Conservation (phyloP, 305 asterid genomes). For the Fraxinus angustifolia region DNA sequence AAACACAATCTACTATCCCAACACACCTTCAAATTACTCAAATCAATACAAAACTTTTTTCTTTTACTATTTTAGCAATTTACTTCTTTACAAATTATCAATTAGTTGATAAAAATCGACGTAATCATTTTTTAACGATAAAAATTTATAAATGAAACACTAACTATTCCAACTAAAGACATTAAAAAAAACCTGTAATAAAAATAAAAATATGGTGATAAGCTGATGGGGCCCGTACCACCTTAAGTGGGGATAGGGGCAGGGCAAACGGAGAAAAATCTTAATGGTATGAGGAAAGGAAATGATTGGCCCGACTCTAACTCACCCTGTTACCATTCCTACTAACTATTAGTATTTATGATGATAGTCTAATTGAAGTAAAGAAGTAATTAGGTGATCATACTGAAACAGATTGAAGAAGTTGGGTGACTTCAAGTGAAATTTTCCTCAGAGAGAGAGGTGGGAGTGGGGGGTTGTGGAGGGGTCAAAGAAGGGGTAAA, state of each 20-base stretch:
- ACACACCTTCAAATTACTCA: neutral
- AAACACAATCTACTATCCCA: neutral
- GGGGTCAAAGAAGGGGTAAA: slow-evolving; percentile 47
- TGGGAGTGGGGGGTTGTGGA: neutral
- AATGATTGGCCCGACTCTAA: neutral
- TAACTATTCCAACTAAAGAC: neutral
- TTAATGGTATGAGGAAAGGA: neutral
- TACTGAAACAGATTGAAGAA: neutral
- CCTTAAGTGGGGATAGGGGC: neutral
- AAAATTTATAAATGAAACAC: neutral
- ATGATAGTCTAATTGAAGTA: neutral
- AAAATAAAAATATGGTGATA: too few relatives aligned
- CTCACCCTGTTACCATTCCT: neutral
- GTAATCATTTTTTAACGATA: too few relatives aligned
- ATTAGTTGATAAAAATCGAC: too few relatives aligned
- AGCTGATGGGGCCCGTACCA: neutral
- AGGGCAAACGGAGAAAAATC: neutral
- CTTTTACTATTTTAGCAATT: neutral
- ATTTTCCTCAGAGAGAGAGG: neutral
- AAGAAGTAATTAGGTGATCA: neutral
- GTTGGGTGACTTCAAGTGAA: neutral
- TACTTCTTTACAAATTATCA: too few relatives aligned
- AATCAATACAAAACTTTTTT: neutral
- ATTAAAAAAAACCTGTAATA: neutral
- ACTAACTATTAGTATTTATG: neutral